Conservation (phyloP, 2,329 filamentous ascomycete genomes). For the Hirsutella rhossiliensis region DNA sequence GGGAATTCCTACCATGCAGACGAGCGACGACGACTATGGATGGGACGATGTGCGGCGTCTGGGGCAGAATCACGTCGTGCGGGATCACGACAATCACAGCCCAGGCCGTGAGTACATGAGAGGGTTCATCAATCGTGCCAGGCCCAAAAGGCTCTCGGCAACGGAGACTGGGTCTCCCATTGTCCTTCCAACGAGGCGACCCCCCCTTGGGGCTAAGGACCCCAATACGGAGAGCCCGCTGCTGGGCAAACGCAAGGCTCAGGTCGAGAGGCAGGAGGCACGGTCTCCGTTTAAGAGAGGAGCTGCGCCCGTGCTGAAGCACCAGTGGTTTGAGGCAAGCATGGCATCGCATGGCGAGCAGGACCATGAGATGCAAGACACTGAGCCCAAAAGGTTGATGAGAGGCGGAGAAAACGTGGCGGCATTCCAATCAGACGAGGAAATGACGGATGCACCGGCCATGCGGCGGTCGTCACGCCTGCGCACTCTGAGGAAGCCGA, state of each 20-base stretch:
- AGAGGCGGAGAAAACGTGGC: background rate
- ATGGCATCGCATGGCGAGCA: constrained; percentile 2
- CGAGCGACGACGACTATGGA: too few relatives aligned
- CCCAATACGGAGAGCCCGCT: constrained; percentile 21
- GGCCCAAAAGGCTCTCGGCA: constrained; percentile 13
- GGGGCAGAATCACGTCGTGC: too few relatives aligned
- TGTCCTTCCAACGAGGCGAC: constrained; percentile 12
- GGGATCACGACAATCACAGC: constrained; percentile 12
- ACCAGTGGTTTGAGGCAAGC: constrained; percentile 2
- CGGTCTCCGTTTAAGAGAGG: constrained; percentile 10
- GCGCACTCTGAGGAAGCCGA: constrained; percentile 8
- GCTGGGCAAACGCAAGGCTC: constrained; percentile 20
- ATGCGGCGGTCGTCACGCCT: constrained; percentile 22
- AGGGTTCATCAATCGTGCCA: constrained; percentile 22
- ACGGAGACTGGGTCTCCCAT: constrained; percentile 20
- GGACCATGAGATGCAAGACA: background rate
- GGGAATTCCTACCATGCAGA: too few relatives aligned
- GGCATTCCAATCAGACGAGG: constrained; percentile 4
- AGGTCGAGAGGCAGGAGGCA: constrained; percentile 8
- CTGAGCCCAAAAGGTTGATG: background rate
- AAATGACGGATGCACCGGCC: constrained; percentile 5
- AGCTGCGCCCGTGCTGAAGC: constrained; percentile 12
- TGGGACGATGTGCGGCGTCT: too few relatives aligned
- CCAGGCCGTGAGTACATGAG: constrained; percentile 22
- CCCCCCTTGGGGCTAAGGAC: constrained; percentile 21